These are phyloP conservation scores for Eucalyptus tenuipes DNA, from an alignment of 345 rosid genomes.

Conservation along the genomic window DNA sequence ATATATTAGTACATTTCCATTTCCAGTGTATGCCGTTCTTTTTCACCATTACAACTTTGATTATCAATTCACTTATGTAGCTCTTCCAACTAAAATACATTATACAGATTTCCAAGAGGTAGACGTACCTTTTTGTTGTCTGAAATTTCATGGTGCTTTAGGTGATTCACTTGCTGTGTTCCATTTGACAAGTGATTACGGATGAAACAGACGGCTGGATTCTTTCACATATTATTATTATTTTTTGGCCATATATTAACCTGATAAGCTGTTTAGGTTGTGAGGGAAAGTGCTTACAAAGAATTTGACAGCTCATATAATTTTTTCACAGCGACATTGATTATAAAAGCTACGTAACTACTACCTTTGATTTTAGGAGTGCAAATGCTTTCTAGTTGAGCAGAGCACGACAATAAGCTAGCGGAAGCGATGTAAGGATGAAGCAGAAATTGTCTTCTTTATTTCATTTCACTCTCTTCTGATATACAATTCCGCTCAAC, in stretches of 20 bases:
- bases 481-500: background rate
- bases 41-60: background rate
- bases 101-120: background rate
- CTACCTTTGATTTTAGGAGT: background rate
- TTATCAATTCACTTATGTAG: background rate
- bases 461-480: background rate
- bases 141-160: background rate
- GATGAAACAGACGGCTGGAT: background rate
- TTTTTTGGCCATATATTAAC: background rate
- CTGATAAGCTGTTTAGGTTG: background rate
- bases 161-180: background rate
- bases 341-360: background rate
- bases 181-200: background rate
- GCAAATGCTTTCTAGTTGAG: background rate
- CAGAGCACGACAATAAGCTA: background rate
- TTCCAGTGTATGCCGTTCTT: background rate
- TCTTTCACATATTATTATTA: background rate
- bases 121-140: background rate
- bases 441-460: background rate
- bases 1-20: background rate
- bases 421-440: background rate
- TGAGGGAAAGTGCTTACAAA: background rate
- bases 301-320: background rate
- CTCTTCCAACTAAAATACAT: background rate
- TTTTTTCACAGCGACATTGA: background rate